Conservation (phyloP, 805 yeast genomes). For the Metschnikowia similis region DNA sequence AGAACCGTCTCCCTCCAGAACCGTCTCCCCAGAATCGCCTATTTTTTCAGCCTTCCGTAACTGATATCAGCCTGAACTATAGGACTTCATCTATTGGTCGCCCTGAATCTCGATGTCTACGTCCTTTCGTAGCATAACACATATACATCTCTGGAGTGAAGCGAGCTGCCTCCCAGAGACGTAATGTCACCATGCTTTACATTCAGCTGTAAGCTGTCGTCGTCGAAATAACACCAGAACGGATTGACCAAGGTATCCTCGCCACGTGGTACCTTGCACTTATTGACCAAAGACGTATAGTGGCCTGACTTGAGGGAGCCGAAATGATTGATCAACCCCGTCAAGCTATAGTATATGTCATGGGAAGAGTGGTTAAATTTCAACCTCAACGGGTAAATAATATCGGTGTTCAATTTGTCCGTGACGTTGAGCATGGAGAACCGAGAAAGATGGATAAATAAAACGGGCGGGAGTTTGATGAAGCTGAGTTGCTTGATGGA, state of each 20-base stretch:
- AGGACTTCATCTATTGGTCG: too few species aligned
- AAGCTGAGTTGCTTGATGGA: constrained; percentile 25
- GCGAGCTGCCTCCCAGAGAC: constrained; percentile 23
- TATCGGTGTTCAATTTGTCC: constrained; percentile 46
- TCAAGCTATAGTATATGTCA: constrained; percentile 46
- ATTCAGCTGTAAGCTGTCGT: constrained; percentile 50
- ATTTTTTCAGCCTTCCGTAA: not conserved
- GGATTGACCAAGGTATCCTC: constrained; percentile 34
- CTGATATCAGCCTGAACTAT: not conserved
- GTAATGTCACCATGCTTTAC: constrained; percentile 45
- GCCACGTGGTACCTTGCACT: constrained; percentile 19
- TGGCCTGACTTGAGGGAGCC: constrained; percentile 74
- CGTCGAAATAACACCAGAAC: constrained; percentile 74
- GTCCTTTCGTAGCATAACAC: constrained; percentile 59
- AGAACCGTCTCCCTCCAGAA: too few species aligned
- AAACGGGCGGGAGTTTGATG: constrained; percentile 34
- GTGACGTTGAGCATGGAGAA: constrained; percentile 48
- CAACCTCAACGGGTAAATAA: constrained; percentile 53
- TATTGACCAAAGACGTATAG: constrained; percentile 65
- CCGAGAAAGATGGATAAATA: constrained; percentile 39
- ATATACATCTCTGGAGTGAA: constrained; percentile 58
- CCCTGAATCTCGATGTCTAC: not conserved
- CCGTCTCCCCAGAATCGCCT: too few species aligned
- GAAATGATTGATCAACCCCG: constrained; percentile 65
- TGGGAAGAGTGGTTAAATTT: constrained; percentile 36